Percentiles rank a stretch among this genome's conserved stretches.
Conservation (phyloP, 768 basidiomycete genomes). For the Lentinula lateritia region DNA sequence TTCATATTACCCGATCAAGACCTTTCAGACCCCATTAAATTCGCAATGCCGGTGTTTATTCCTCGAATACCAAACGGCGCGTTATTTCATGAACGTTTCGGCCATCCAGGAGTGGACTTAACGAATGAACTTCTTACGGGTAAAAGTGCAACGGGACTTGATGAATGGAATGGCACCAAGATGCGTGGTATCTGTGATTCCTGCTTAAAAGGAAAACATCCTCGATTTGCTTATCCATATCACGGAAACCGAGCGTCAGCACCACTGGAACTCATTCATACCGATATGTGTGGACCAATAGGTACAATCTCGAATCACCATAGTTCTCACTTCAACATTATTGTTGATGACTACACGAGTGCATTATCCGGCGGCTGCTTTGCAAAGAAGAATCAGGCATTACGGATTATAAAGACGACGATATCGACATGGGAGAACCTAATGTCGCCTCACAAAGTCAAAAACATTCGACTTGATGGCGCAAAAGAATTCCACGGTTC, state of each 20-base stretch:
- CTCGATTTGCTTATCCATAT: not conserved
- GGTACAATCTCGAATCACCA: too few species aligned
- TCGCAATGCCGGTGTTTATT: not conserved
- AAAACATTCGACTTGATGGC: not conserved
- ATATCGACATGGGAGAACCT: too few species aligned
- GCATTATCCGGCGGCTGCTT: too few species aligned
- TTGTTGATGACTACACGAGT: too few species aligned
- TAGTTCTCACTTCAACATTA: too few species aligned
- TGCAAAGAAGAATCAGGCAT: too few species aligned
- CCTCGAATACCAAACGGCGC: not conserved
- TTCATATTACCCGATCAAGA: not conserved
- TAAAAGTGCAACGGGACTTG: not conserved
- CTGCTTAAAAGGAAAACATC: not conserved
- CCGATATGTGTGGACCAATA: too few species aligned
- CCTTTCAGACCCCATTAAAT: not conserved
- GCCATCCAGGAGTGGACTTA: not conserved
- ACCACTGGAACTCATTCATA: not conserved
- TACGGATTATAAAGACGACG: too few species aligned
- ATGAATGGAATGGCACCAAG: not conserved
- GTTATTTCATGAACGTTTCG: not conserved
- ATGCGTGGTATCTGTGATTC: not conserved
- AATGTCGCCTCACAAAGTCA: not conserved
- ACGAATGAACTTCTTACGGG: not conserved
- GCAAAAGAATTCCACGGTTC: not conserved
- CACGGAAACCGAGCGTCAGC: not conserved